Conservation (phyloP, 116 monocot species). For the Trichopus zeylanicus region DNA sequence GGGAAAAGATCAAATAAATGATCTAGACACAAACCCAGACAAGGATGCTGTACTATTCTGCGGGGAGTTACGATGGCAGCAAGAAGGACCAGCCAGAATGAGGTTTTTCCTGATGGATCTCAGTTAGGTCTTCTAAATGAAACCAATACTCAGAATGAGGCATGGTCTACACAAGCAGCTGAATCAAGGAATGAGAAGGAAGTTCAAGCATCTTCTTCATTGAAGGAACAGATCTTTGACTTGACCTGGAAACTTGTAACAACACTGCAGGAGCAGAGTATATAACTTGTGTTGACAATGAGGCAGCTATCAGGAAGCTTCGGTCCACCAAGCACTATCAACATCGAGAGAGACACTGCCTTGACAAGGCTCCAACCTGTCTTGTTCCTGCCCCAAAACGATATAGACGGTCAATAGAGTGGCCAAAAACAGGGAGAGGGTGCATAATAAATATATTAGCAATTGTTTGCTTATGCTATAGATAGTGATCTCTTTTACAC, state of each 20-base stretch:
- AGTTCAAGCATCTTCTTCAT: conserved; percentile 32
- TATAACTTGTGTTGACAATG: conserved; percentile 94
- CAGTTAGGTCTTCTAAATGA: conserved; percentile 82
- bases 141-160: conserved; percentile 50
- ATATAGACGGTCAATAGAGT: conserved; percentile 60
- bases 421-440: conserved; percentile 88
- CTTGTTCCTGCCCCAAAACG: conserved; percentile 78
- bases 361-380: conserved; percentile 64
- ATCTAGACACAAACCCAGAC: conserved; percentile 28
- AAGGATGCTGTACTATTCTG: conserved; percentile 17
- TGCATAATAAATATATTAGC: conserved; percentile 6
- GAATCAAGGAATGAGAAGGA: conserved; percentile 91
- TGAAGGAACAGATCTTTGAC: conserved; percentile 12
- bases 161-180: conserved; percentile 70
- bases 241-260: conserved; percentile 88
- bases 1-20: conserved; percentile 18
- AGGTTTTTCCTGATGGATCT: conserved; percentile 52
- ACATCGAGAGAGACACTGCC: conserved; percentile 96
- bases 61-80: conserved; percentile 16
- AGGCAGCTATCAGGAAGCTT: conserved; percentile 59
- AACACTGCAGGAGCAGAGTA: conserved; percentile 60
- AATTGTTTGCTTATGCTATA: neutral
- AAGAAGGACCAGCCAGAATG: conserved; percentile 22
- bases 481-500: neutral
- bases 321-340: conserved; percentile 70